Percentiles rank a stretch among this genome's conserved stretches.
phyloP scores from a whole-genome alignment of 139 green algal species.

The Raphidocelis subcapitata region DNA sequence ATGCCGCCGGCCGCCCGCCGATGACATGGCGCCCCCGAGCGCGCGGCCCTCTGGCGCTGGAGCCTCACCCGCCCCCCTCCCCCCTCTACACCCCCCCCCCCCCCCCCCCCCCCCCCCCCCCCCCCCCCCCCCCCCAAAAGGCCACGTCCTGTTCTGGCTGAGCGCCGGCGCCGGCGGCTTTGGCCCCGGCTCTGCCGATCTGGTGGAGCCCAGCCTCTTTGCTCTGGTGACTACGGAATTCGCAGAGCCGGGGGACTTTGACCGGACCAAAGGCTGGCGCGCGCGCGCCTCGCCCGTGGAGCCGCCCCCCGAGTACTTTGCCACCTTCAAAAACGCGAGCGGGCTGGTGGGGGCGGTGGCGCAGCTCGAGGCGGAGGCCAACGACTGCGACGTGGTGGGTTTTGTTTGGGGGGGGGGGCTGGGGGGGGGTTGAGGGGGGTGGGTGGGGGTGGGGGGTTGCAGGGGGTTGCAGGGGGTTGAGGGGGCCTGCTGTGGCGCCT shows the following conservation, averaged over 20 bases:
- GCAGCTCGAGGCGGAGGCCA: slow-evolving; percentile 49
- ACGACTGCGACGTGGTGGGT: slow-evolving; percentile 50
- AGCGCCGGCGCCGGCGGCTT: slow-evolving; percentile 69
- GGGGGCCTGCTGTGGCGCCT: too few species aligned
- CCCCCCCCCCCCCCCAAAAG: background rate
- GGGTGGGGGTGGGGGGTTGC: too few species aligned
- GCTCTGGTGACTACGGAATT: slow-evolving; percentile 49
- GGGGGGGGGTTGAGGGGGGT: too few species aligned
- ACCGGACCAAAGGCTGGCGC: slow-evolving; percentile 39
- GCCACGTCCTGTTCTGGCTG: slow-evolving; percentile 67
- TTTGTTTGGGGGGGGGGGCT: too few species aligned
- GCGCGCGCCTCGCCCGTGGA: slow-evolving; percentile 57
- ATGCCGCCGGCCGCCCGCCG: too few species aligned
- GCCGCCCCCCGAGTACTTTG: slow-evolving; percentile 45
- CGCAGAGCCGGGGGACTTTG: slow-evolving; percentile 22
- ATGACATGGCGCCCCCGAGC: too few species aligned
- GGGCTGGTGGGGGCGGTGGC: slow-evolving; percentile 61
- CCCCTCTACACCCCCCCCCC: background rate
- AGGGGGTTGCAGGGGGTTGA: too few species aligned
- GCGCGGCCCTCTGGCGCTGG: too few species aligned
- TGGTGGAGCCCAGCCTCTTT: slow-evolving; percentile 61
- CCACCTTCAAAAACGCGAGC: slow-evolving; percentile 63
- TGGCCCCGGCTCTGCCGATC: slow-evolving; percentile 40
- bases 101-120: background rate
- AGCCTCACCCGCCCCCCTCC: background rate